These are phyloP conservation scores for Suillus subluteus DNA, from an alignment of 768 basidiomycete species.

Conservation along the genomic window DNA sequence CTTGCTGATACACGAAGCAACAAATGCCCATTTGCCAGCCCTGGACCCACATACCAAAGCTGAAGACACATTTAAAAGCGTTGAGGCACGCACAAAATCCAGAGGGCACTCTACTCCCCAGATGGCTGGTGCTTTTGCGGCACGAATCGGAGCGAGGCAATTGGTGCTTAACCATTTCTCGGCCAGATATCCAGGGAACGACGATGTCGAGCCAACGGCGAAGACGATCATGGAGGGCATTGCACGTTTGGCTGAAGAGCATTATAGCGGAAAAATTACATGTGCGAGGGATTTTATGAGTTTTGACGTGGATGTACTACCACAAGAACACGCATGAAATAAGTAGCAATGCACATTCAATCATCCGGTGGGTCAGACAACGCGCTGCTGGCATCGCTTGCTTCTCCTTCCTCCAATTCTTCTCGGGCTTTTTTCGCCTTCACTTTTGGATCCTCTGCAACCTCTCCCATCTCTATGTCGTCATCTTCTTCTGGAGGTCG, in stretches of 20 bases:
- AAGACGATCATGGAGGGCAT: conserved; percentile 67
- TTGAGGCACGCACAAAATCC: conserved; percentile 66
- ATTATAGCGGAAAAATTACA: conserved; percentile 58
- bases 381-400: conserved; percentile 78
- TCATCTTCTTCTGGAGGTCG: conserved; percentile 45
- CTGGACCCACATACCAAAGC: conserved; percentile 63
- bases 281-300: conserved; percentile 82
- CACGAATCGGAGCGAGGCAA: conserved; percentile 57
- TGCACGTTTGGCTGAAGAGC: conserved; percentile 51
- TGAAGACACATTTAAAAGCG: conserved; percentile 60
- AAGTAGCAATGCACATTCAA: conserved; percentile 24
- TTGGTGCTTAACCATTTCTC: conserved; percentile 89
- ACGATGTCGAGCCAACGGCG: conserved; percentile 52
- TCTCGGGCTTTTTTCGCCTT: conserved; percentile 57
- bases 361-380: conserved; percentile 77
- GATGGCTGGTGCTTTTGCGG: conserved; percentile 85
- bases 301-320: conserved; percentile 54
- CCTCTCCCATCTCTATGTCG: conserved; percentile 93
- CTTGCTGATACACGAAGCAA: conserved; percentile 85
- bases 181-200: conserved; percentile 73
- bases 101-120: conserved; percentile 92
- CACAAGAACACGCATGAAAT: conserved; percentile 21
- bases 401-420: conserved; percentile 86
- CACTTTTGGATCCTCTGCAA: conserved; percentile 67
- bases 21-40: conserved; percentile 79